Evolutionary conservation across 2,329 filamentous ascomycete species (phyloP).

Genomic region (Cytospora paraplurivora): DNA sequence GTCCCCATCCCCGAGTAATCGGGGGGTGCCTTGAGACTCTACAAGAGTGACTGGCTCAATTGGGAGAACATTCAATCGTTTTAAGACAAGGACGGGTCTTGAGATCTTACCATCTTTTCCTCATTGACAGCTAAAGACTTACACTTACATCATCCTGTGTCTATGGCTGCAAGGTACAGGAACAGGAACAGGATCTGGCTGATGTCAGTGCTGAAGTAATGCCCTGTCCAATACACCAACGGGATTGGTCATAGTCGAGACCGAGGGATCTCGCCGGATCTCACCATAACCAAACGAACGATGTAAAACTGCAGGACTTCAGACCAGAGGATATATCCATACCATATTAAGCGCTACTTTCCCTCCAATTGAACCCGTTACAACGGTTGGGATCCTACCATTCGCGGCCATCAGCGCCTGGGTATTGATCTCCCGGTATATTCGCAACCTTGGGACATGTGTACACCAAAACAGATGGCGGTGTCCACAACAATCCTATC

Average conservation of each 20-base stretch:
- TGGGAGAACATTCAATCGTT: neutral
- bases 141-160: neutral
- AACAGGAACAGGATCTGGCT: slow-evolving; percentile 16
- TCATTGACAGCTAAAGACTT: neutral
- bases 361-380: neutral
- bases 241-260: neutral
- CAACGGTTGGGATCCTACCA: neutral
- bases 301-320: neutral
- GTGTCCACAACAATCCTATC: neutral
- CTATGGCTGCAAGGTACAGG: slow-evolving; percentile 12
- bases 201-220: slow-evolving; percentile 13
- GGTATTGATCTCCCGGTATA: neutral
- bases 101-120: neutral
- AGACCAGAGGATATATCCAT: slow-evolving; percentile 2
- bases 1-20: neutral
- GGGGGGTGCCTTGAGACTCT: neutral
- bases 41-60: neutral
- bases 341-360: slow-evolving; percentile 16
- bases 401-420: neutral
- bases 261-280: slow-evolving; percentile 14
- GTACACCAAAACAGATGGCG: neutral
- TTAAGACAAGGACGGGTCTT: neutral
- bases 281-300: slow-evolving; percentile 10
- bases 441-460: neutral
- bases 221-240: slow-evolving; percentile 11